Base-by-base conservation (phyloP, 176 grass and related monocot species). In the Aegilops speltoides region DNA sequence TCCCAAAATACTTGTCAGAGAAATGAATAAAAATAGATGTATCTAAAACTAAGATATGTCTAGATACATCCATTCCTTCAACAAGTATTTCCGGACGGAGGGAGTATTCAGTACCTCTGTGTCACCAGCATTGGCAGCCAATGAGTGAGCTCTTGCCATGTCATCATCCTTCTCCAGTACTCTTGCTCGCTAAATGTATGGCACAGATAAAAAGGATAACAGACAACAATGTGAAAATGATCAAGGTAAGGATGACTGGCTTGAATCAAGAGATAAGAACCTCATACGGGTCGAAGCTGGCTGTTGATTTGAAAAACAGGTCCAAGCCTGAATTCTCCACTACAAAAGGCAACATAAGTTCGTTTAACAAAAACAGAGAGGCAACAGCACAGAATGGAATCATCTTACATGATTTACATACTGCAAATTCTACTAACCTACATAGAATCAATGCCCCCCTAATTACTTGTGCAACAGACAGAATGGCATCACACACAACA, bases 71-170 rank as follows among this genome's bases (percentile, higher is more conserved):
- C n/a, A n/a, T n/a, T n/a, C n/a, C n/a, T n/a, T n/a, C n/a, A n/a
- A n/a, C n/a, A n/a, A n/a, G n/a, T n/a, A n/a, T n/a, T n/a, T n/a
- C n/a, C n/a, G n/a, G n/a, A n/a, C n/a, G n/a, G n/a, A n/a, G n/a
- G n/a, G n/a, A n/a, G n/a, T n/a, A n/a, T n/a, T 4, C 40, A 52
- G 52, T 75, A 98, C 95, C 93, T 95, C 93, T 68, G 93, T 95
- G 32, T 87, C 83, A 81, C 93, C 91, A 74, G 85, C 86, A 87
- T 86, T 90, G n/a, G 95, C 86, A 43, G 91, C 93, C 57, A 93
- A 48, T 78, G 89, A 92, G 70, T 98, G 93, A 77, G 95, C 91
- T 86, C 84, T 94, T 85, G 89, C 91, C 73, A 98, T 95, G 78
- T 87, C 86, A 85, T 83, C 92, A 10, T 95, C 91, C 57, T 90